Evolutionary conservation across 495 filamentous ascomycete genomes (phyloP).

Genomic region (Halenospora varia): DNA sequence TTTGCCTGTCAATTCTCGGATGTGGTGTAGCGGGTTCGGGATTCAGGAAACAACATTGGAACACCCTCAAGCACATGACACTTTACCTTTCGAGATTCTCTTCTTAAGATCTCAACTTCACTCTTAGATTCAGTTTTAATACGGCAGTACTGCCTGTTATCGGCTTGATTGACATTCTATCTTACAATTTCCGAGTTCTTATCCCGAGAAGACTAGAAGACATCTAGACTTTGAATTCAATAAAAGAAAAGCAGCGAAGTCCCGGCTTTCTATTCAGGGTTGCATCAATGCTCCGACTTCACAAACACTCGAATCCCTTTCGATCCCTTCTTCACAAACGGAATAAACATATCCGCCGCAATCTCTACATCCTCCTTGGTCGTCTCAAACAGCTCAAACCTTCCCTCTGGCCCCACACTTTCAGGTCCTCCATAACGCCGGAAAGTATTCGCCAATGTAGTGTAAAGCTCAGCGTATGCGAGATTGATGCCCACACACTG

Average conservation of each 20-base stretch:
- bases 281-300: background rate
- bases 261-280: background rate
- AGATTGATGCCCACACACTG: constrained; percentile 48
- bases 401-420: background rate
- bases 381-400: constrained; percentile 16
- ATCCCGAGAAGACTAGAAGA: too few relatives aligned
- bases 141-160: too few relatives aligned
- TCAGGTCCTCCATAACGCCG: constrained; percentile 22
- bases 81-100: too few relatives aligned
- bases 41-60: too few relatives aligned
- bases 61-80: too few relatives aligned
- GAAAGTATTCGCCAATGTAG: constrained; percentile 32
- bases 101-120: too few relatives aligned
- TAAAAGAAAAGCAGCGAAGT: background rate
- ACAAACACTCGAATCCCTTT: constrained; percentile 16
- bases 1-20: too few relatives aligned
- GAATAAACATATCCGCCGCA: constrained; percentile 12
- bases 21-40: too few relatives aligned
- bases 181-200: too few relatives aligned
- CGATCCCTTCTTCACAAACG: constrained; percentile 10
- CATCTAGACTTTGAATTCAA: background rate
- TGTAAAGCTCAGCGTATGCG: constrained; percentile 39
- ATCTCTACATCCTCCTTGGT: constrained; percentile 8
- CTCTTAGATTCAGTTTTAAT: too few relatives aligned
- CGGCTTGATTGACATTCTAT: too few relatives aligned